These are phyloP conservation scores for Saccharomyces kudriavzevii DNA, from an alignment of 805 yeast species.

Conservation along the genomic window DNA sequence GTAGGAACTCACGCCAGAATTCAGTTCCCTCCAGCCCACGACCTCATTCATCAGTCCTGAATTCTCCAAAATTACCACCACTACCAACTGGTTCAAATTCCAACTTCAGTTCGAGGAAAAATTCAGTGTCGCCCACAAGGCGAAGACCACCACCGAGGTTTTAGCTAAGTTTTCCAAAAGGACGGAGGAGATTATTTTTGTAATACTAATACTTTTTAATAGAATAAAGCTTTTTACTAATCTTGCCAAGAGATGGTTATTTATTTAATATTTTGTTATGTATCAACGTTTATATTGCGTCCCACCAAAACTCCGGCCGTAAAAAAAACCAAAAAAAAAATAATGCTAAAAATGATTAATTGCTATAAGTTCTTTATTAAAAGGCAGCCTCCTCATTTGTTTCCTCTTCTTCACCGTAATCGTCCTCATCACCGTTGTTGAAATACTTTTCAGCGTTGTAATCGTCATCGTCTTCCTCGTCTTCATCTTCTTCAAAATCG, in stretches of 20 bases:
- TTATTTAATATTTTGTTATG: not conserved
- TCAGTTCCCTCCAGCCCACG: not conserved
- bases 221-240: not conserved
- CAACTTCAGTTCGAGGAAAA: constrained; percentile 2
- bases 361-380: constrained; percentile 17
- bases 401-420: constrained; percentile 42
- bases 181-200: not conserved
- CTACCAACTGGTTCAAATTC: constrained; percentile 4
- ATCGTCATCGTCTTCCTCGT: constrained; percentile 51
- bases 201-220: not conserved
- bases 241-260: not conserved
- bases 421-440: constrained; percentile 50
- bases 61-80: constrained; percentile 14
- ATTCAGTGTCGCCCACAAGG: constrained; percentile 13
- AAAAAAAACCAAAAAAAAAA: not conserved
- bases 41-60: not conserved
- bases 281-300: not conserved
- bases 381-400: constrained; percentile 54
- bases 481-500: constrained; percentile 49
- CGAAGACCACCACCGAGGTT: constrained; percentile 19
- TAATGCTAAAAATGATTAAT: not conserved
- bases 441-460: constrained; percentile 57
- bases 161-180: not conserved
- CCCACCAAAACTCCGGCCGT: too few species aligned
- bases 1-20: not conserved